Base-by-base conservation (phyloP, 495 filamentous ascomycete genomes). In the Neurospora tetrasperma region DNA sequence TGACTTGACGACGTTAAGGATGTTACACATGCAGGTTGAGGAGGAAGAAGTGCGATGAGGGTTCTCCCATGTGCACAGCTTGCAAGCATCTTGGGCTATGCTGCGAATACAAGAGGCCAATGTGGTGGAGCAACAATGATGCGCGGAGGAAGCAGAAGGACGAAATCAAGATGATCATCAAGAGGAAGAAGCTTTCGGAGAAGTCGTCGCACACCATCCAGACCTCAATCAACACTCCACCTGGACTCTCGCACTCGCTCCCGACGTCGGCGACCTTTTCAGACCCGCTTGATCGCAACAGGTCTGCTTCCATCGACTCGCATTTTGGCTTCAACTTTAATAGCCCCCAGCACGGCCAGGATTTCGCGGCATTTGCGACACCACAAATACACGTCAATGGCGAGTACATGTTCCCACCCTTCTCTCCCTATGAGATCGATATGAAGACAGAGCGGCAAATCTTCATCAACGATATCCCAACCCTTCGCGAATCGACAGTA, bases 1-100 rank as follows among this genome's bases (percentile, higher is more conserved):
- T 82, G 76, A 82, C 81, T 75, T 70, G 75, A 70, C 41, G 44
- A 71, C 69, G 46, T 77, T 39, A 81, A 98, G 96, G 96, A 69
- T 99, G 96, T 88, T 99, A 95, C 82, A 98, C 95, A 71, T 99
- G 96, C 85, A 91, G 96, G 78, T 83, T 99, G 74, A 90, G 96
- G 79, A 83, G 96, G 77, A 98, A 99, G 88, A 99, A 99, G 89
- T 98, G 96, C 84, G 95, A 99, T 79, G 96, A 99, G 83, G 91
- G 90, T 71, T 92, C 92, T 76, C 92, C 93, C 44, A 85, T 89
- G 74, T 99, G 96, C 85, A 88, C 88, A 70, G 93, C 95, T 69
- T 99, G 96, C 88, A 91, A 88, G 79, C 92, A 97, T 77, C 89
- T 99, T 54, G 89, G 90, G 11, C 87, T 99, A 31, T 84, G 84